Percentiles rank a stretch among this genome's conserved stretches.
Evolutionary conservation across 768 basidiomycete species (phyloP).

Genomic region (Gautieria morchelliformis): DNA sequence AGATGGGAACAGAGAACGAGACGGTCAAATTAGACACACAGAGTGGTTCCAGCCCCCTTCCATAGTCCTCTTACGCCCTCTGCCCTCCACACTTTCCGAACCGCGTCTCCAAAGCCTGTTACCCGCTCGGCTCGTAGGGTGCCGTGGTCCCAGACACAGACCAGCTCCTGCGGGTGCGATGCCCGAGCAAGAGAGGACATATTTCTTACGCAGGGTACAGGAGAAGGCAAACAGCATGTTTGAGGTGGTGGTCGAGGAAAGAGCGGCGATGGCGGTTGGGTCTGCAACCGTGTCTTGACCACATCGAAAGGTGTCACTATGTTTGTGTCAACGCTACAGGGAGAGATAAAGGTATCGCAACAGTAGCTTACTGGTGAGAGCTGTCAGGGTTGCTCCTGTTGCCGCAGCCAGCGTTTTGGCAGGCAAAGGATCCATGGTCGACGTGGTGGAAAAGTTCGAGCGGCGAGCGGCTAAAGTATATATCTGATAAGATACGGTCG

Average conservation of each 20-base stretch:
- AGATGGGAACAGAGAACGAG: slow-evolving; percentile 7
- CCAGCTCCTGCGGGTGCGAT: slow-evolving; percentile 50
- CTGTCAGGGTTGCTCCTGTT: slow-evolving; percentile 71
- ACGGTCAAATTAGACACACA: slow-evolving; percentile 42
- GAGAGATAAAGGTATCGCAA: background rate
- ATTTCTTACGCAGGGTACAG: slow-evolving; percentile 51
- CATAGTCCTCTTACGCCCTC: slow-evolving; percentile 84
- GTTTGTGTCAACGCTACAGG: slow-evolving; percentile 6
- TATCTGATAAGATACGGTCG: slow-evolving; percentile 7
- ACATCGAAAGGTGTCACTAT: slow-evolving; percentile 99
- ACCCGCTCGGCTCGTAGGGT: slow-evolving; percentile 63
- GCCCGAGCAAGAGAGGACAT: slow-evolving; percentile 69
- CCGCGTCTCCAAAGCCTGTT: slow-evolving; percentile 78
- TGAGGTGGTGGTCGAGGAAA: slow-evolving; percentile 44
- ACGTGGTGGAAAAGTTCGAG: background rate
- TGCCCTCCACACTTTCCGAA: slow-evolving; percentile 66
- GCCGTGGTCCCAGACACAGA: slow-evolving; percentile 74
- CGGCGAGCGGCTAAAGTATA: background rate
- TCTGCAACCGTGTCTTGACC: slow-evolving; percentile 92
- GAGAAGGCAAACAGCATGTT: slow-evolving; percentile 63
- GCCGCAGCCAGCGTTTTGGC: slow-evolving; percentile 78
- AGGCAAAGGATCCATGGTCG: slow-evolving; percentile 56
- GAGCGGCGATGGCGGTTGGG: slow-evolving; percentile 56
- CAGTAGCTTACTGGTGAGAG: slow-evolving; percentile 58
- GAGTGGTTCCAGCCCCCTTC: slow-evolving; percentile 88